Conservation (phyloP, 1,284 basidiomycete genomes). For the Boletus albobrunnescens region DNA sequence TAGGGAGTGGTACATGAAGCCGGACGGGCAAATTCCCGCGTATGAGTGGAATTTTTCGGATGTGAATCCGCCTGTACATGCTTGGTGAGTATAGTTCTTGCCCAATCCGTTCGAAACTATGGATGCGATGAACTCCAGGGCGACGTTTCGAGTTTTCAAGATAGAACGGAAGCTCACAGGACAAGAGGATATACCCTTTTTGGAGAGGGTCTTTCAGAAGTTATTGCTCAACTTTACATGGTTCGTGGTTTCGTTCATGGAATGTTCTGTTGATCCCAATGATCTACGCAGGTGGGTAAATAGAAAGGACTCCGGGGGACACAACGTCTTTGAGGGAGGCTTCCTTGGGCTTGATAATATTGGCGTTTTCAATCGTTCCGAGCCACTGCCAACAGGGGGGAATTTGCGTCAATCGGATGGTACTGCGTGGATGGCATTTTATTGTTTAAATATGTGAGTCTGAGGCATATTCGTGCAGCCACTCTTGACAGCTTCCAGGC, state of each 20-base stretch:
- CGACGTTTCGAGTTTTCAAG: constrained; percentile 96
- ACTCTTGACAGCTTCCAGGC: constrained; percentile 43
- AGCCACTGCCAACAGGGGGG: constrained; percentile 91
- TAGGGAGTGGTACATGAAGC: constrained; percentile 99
- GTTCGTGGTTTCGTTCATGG: constrained; percentile 37
- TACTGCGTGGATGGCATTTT: constrained; percentile 99
- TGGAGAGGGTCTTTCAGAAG: constrained; percentile 98
- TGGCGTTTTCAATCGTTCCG: constrained; percentile 95
- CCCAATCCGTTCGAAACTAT: background rate
- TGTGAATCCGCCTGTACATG: constrained; percentile 96
- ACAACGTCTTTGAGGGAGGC: constrained; percentile 97
- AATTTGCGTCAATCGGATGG: constrained; percentile 93
- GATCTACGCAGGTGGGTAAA: constrained; percentile 82
- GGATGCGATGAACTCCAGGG: constrained; percentile 45
- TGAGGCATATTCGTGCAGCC: background rate
- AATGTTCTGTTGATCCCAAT: constrained; percentile 1
- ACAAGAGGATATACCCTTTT: constrained; percentile 85
- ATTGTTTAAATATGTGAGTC: constrained; percentile 86
- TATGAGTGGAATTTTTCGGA: constrained; percentile 99
- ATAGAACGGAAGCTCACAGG: constrained; percentile 95
- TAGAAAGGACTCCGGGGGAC: constrained; percentile 90
- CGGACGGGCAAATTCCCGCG: constrained; percentile 95
- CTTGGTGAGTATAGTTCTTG: constrained; percentile 56
- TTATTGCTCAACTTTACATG: constrained; percentile 96
- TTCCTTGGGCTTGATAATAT: constrained; percentile 99